phyloP scores from a whole-genome alignment of 2,329 filamentous ascomycete species.

The Westerdykella sp. region DNA sequence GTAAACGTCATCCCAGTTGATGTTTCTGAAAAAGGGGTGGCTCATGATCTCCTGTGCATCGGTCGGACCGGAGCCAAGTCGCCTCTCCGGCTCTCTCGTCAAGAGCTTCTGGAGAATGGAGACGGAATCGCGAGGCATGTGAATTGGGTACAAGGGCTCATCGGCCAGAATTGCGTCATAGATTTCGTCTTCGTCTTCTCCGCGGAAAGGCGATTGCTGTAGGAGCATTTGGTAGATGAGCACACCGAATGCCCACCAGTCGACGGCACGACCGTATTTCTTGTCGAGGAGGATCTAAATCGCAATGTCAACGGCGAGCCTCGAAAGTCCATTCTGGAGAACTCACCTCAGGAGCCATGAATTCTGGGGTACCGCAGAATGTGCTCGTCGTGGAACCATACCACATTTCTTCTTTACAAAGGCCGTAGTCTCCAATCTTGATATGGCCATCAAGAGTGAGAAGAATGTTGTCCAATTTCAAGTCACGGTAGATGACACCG shows the following conservation, averaged over 20 bases:
- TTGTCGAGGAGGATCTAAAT: constrained; percentile 87
- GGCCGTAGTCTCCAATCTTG: constrained; percentile 96
- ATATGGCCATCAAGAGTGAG: constrained; percentile 93
- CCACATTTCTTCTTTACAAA: constrained; percentile 99
- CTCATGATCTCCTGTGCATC: constrained; percentile 99
- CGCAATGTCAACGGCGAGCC: constrained; percentile 4
- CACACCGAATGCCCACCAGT: constrained; percentile 99
- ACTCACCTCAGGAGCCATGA: constrained; percentile 91
- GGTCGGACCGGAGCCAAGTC: constrained; percentile 88
- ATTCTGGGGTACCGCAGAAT: constrained; percentile 98
- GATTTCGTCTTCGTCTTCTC: constrained; percentile 98
- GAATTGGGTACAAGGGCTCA: constrained; percentile 94
- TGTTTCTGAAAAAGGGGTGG: constrained; percentile 94
- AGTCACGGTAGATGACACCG: constrained; percentile 87
- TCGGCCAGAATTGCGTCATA: constrained; percentile 98
- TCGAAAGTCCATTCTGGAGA: neutral
- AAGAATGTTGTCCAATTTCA: constrained; percentile 83
- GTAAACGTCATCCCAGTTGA: constrained; percentile 99
- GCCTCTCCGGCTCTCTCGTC: constrained; percentile 87
- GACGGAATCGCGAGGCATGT: constrained; percentile 97
- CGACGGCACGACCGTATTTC: constrained; percentile 93
- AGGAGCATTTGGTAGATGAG: constrained; percentile 99
- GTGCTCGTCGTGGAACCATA: constrained; percentile 94
- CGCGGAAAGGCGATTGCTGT: constrained; percentile 96
- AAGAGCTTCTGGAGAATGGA: constrained; percentile 96